Conservation (phyloP, 345 rosid genomes). For the Hibiscus syriacus region DNA sequence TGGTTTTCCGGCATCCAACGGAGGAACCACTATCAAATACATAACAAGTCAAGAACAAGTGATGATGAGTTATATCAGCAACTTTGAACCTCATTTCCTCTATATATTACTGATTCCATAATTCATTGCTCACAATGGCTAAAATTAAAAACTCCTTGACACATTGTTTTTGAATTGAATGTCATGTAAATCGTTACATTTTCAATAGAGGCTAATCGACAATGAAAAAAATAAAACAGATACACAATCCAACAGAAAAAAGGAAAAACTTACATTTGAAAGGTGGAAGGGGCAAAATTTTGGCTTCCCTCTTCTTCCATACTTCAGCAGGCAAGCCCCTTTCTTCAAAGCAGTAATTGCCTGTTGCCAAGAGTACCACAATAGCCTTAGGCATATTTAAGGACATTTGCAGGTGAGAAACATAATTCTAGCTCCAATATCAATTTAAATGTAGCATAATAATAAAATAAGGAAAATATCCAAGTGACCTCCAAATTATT, state of each 20-base stretch:
- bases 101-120: neutral
- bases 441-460: slow-evolving; percentile 6
- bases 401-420: slow-evolving; percentile 13
- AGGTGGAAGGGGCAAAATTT: slow-evolving; percentile 98
- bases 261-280: slow-evolving; percentile 62
- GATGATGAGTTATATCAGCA: neutral
- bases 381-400: slow-evolving; percentile 18
- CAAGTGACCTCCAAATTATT: neutral
- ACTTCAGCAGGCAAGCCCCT: slow-evolving; percentile 91
- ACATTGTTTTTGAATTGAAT: neutral
- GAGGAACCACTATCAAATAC: neutral
- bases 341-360: slow-evolving; percentile 95
- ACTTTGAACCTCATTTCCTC: slow-evolving; percentile 1
- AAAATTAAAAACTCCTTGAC: neutral
- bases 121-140: neutral
- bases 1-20: neutral
- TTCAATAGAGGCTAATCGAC: neutral
- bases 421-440: slow-evolving; percentile 5
- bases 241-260: neutral
- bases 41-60: neutral
- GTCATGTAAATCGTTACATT: neutral
- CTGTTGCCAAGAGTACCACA: slow-evolving; percentile 44
- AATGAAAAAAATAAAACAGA: neutral
- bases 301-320: slow-evolving; percentile 98
- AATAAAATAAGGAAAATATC: neutral